These are phyloP conservation scores for Lizonia empirigonia DNA, from an alignment of 2,329 filamentous ascomycete species.

Conservation along the genomic window DNA sequence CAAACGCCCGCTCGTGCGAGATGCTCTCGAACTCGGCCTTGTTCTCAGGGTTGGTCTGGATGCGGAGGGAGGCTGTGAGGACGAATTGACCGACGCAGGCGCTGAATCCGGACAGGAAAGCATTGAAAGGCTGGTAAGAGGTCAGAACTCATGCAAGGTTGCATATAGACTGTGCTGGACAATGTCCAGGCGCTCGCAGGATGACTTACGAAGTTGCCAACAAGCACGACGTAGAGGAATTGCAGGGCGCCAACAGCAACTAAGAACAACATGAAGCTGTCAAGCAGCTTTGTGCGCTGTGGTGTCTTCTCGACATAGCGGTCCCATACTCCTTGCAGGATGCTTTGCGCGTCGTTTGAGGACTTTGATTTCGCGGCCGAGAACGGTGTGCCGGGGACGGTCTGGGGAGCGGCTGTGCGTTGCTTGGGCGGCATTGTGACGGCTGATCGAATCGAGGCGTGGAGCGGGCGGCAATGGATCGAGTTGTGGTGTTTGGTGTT, in stretches of 20 bases:
- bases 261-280: slow-evolving; percentile 88
- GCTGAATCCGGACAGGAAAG: slow-evolving; percentile 93
- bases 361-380: slow-evolving; percentile 32
- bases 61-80: slow-evolving; percentile 84
- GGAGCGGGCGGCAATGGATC: slow-evolving; percentile 6
- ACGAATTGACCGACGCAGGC: slow-evolving; percentile 98
- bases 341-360: slow-evolving; percentile 56
- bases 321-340: slow-evolving; percentile 72
- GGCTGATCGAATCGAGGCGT: neutral
- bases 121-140: slow-evolving; percentile 88
- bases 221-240: slow-evolving; percentile 89
- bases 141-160: neutral
- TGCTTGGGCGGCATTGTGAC: slow-evolving; percentile 43
- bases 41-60: slow-evolving; percentile 88
- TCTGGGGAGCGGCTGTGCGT: slow-evolving; percentile 26
- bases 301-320: slow-evolving; percentile 82
- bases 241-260: slow-evolving; percentile 85
- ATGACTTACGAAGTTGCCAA: slow-evolving; percentile 86
- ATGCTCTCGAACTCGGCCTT: slow-evolving; percentile 76
- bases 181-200: neutral
- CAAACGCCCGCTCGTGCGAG: slow-evolving; percentile 88
- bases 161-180: too few species aligned
- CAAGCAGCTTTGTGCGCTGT: slow-evolving; percentile 89
- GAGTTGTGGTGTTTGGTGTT: slow-evolving; percentile 17
- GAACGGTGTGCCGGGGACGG: slow-evolving; percentile 24